Base-by-base conservation (phyloP, 495 filamentous ascomycete genomes). In the Neurospora sp. region DNA sequence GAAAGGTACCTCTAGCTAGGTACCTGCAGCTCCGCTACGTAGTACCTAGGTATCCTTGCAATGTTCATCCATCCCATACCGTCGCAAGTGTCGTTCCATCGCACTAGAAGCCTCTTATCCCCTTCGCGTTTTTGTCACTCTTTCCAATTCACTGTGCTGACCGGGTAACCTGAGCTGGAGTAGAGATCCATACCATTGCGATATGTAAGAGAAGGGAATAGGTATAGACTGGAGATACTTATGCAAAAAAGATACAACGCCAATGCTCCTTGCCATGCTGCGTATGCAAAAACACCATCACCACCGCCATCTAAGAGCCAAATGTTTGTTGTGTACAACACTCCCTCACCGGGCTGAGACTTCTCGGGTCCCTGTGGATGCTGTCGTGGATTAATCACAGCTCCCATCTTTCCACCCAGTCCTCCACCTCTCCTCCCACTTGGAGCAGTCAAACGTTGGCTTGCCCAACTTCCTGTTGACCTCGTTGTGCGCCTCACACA, bases 401-500 rank as follows among this genome's bases (percentile, higher is more conserved):
- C 85, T 81, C 35, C 95, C 95, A 87, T 97, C 94, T 83, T 91
- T 93, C 92, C 94, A 96, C 3, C 96, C 96, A 12, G 89, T 93
- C 84, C 91, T 85, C 96, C 96, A 98, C 81, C 96, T 87, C 86
- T 98, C 94, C 82, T 97, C 90, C 93, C 95, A 97, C 78, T 87
- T 89, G 31, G 83, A 83, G 83, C 96, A 98, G 86, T 99, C 94
- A 86, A 99, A 99, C 77, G 86, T 86, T 77, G 88, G 85, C 86
- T 98, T 98, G 73, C 96, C 96, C 74, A 98, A 79, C 83, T 97
- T 98, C 69, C 87, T 84, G 86, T 99, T 99, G 31, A 99, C 96
- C 76, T 93, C 94, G 85, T 99, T 99, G 86, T 99, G 96, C 77
- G 96, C 96, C 81, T 95, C 91, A 78, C 96, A 99, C 86, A 98